A percentile compares a stretch with the other conserved stretches of the same genome.
Evolutionary conservation across 2,329 filamentous ascomycete genomes (phyloP).

Genomic region (Scytalidium lignicola): DNA sequence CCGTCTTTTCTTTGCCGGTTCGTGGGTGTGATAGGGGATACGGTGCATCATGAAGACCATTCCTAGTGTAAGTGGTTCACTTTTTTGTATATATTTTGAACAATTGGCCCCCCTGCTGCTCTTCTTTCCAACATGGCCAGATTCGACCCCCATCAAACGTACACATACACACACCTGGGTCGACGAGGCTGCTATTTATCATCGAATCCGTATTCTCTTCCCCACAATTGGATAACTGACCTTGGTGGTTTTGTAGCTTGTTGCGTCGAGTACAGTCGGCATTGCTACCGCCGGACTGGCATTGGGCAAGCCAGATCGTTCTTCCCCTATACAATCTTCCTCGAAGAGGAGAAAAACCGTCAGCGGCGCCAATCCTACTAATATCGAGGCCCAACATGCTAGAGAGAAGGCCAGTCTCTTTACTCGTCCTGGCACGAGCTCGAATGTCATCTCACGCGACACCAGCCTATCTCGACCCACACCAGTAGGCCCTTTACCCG

Average conservation of each 20-base stretch:
- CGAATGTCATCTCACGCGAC: slow-evolving; percentile 21
- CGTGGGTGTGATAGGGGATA: slow-evolving; percentile 13
- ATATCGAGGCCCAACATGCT: slow-evolving; percentile 16
- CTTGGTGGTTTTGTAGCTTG: slow-evolving; percentile 20
- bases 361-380: slow-evolving; percentile 10
- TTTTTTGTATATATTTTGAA: slow-evolving; percentile 4
- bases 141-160: too few species aligned
- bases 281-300: slow-evolving; percentile 28
- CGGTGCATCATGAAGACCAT: slow-evolving; percentile 26
- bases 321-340: slow-evolving; percentile 18
- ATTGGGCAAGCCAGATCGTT: slow-evolving; percentile 25
- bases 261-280: slow-evolving; percentile 31
- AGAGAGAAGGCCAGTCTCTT: slow-evolving; percentile 14
- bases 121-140: not conserved
- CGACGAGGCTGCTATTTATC: too few species aligned
- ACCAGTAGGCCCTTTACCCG: slow-evolving; percentile 12
- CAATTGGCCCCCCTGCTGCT: not conserved
- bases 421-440: slow-evolving; percentile 24
- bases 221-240: not conserved
- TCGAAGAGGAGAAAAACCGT: slow-evolving; percentile 25
- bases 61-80: slow-evolving; percentile 23
- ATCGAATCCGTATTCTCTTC: not conserved
- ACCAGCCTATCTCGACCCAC: slow-evolving; percentile 4
- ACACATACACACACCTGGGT: too few species aligned
- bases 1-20: slow-evolving; percentile 16